Base-by-base conservation (phyloP, 1,284 basidiomycete species). In the Moniliophthora roreri region DNA sequence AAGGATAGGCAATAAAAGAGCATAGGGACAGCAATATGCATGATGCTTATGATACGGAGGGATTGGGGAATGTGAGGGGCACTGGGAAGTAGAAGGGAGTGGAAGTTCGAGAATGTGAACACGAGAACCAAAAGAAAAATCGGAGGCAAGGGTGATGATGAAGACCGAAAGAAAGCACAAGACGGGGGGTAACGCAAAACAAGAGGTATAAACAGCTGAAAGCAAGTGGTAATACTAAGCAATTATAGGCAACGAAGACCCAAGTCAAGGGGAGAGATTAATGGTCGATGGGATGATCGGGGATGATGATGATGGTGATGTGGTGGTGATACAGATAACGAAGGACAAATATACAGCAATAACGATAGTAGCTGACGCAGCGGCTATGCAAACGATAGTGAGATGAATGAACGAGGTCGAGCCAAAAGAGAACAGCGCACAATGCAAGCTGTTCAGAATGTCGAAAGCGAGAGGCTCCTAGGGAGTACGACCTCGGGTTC, bases 401-500 rank as follows among this genome's bases (percentile, higher is more conserved):
- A 3, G 13, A 28, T 40, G 21, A 38, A 9, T 24, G 28, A 20
- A 36, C 38, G 28, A 11, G 32, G 39, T 28, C 48, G 16, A 50
- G 46, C 16, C 32, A 46, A 21, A 37, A 41, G 35, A 32, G 24
- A 13, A 42, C 13, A 21, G 23, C 20, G 41, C 41, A 13, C 41
- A 21, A 6, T 23, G 24, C 10, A 9, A 18, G 40, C 32, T 34
- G 48, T 53, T 75, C 67, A 85, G 62, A 85, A 85, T 1, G 83
- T 85, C 36, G 84, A 83, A 47, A 80, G 61, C 26, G 69, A 69
- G 55, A 69, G 71, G 36, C 54, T 59, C 34, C 57, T 50, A 15
- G 36, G 24, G 20, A 36, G 23, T 8, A 24, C 47, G 18, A 73
- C 74, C 58, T 78, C 75, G 39, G 71, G 69, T 51, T 78, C 73